These are phyloP conservation scores for Citrullus amarus DNA, from an alignment of 306 rosid species.

Conservation along the genomic window DNA sequence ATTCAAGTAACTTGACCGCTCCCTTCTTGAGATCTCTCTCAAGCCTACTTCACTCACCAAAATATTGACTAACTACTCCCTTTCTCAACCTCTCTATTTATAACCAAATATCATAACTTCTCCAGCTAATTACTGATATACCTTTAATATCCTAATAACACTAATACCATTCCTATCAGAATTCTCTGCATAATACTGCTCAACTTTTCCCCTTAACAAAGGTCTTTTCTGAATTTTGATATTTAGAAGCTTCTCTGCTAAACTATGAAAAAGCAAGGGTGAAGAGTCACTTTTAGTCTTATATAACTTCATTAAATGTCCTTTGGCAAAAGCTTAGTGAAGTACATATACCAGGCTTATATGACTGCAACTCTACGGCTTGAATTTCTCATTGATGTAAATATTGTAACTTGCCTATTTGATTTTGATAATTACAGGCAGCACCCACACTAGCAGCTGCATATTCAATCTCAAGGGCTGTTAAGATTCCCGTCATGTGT, in stretches of 20 bases:
- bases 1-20: too few relatives aligned
- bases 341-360: neutral
- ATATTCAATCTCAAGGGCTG: slow-evolving; percentile 79
- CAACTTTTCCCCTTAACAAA: neutral
- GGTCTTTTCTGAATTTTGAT: neutral
- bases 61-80: too few relatives aligned
- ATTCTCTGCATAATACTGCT: neutral
- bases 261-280: neutral
- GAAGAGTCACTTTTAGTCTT: neutral
- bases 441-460: slow-evolving; percentile 88
- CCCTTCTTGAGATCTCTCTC: too few relatives aligned
- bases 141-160: too few relatives aligned
- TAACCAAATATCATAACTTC: too few relatives aligned
- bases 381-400: neutral
- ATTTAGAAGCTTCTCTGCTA: neutral
- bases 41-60: too few relatives aligned
- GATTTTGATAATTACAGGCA: slow-evolving; percentile 35
- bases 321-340: neutral
- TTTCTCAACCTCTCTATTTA: too few relatives aligned
- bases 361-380: neutral
- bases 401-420: neutral
- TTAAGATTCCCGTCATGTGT: slow-evolving; percentile 81
- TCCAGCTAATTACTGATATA: too few relatives aligned
- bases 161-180: neutral
- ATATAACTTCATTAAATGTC: neutral